Evolutionary conservation across 768 basidiomycete species (phyloP).

Genomic region (Russula lepida): DNA sequence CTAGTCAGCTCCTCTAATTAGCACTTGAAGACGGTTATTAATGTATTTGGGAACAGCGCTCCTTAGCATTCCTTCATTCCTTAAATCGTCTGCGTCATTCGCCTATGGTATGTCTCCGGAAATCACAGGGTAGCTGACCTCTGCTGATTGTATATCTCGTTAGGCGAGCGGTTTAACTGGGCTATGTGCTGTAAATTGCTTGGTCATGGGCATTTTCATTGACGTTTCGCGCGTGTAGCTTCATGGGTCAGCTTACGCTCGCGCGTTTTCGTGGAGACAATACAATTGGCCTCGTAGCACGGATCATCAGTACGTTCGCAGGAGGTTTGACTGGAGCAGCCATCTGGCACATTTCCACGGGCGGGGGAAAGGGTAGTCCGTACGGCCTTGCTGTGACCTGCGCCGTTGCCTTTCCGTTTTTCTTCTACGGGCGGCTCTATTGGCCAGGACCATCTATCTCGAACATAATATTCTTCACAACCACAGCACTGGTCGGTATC

Average conservation of each 20-base stretch:
- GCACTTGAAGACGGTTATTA: not conserved
- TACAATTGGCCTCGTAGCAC: slow-evolving; percentile 50
- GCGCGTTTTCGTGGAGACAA: slow-evolving; percentile 72
- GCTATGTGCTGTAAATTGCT: slow-evolving; percentile 43
- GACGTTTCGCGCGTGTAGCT: slow-evolving; percentile 29
- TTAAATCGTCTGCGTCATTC: slow-evolving; percentile 45
- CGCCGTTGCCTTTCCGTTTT: slow-evolving; percentile 61
- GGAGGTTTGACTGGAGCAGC: slow-evolving; percentile 55
- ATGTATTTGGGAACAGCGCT: slow-evolving; percentile 33
- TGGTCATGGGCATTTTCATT: not conserved
- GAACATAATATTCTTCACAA: slow-evolving; percentile 62
- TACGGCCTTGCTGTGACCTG: slow-evolving; percentile 65
- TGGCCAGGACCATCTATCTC: slow-evolving; percentile 67
- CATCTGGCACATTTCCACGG: slow-evolving; percentile 72
- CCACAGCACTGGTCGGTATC: slow-evolving; percentile 44
- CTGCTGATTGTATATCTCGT: slow-evolving; percentile 5
- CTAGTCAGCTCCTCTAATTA: slow-evolving; percentile 31
- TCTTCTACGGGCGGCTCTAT: slow-evolving; percentile 64
- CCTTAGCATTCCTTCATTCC: slow-evolving; percentile 50
- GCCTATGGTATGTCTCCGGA: slow-evolving; percentile 43
- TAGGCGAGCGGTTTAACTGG: slow-evolving; percentile 64
- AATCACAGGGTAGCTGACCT: not conserved
- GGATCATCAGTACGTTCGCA: slow-evolving; percentile 55
- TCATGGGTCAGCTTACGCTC: slow-evolving; percentile 70
- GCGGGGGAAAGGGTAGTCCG: slow-evolving; percentile 47